Conservation (phyloP, 768 basidiomycete species). For the Solioccasus polychromus region DNA sequence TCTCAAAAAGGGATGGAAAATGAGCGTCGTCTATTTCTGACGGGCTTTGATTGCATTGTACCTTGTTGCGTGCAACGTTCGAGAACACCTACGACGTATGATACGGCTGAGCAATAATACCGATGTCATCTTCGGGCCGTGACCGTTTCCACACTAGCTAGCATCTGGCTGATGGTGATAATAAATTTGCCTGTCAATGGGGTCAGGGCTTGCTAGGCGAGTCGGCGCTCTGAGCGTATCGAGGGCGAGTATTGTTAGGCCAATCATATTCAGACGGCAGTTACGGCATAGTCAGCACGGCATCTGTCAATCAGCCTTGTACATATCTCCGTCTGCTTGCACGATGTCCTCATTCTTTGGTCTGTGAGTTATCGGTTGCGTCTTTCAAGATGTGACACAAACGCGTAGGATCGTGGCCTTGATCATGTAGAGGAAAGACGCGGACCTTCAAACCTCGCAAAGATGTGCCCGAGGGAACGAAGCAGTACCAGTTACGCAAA, state of each 20-base stretch:
- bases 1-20: conserved; percentile 82
- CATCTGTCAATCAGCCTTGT: conserved; percentile 1
- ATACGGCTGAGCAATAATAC: neutral
- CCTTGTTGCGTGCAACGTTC: conserved; percentile 3
- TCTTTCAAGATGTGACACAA: conserved; percentile 9
- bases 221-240: neutral
- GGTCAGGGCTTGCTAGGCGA: too few species aligned
- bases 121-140: neutral
- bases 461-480: conserved; percentile 92
- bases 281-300: conserved; percentile 1
- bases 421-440: conserved; percentile 70
- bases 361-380: conserved; percentile 50
- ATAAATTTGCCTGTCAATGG: neutral
- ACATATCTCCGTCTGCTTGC: conserved; percentile 11
- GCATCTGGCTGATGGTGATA: too few species aligned
- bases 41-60: conserved; percentile 14
- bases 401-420: conserved; percentile 8
- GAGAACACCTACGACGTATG: too few species aligned
- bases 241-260: neutral
- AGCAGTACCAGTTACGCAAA: conserved; percentile 97
- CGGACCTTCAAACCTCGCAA: conserved; percentile 96
- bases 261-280: conserved; percentile 16
- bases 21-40: conserved; percentile 71
- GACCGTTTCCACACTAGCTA: neutral
- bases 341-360: conserved; percentile 87